Evolutionary conservation across 2,329 filamentous ascomycete species (phyloP), one percentile per base, ranked within the genome.

Genomic region (Fusarium secorum): DNA sequence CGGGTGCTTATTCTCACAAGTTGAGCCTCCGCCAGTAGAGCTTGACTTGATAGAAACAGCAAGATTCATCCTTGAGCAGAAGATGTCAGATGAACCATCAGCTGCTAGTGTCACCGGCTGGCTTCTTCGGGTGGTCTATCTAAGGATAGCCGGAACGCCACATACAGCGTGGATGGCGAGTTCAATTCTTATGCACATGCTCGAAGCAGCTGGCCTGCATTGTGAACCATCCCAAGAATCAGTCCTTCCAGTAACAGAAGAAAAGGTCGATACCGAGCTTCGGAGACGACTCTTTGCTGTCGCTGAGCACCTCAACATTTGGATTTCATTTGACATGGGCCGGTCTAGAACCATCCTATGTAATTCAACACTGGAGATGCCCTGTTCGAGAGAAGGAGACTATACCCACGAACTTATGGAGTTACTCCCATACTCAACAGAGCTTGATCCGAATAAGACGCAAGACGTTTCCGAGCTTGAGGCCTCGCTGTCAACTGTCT

Each of bases 321-420:
- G 87, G 87, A 85, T 85, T 30, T 88, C 86, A 1, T 89, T 88
- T 67, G 87, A 89, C 59, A 83, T 88, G 57, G 87, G 87, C 2
- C 83, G 85, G 0, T 87, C 86, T 0, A 81, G 86, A 14, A 85
- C 88, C 64, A 82, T 66, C 1, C 79, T 88, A 0, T 82, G 83
- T 36, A 83, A 83, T 22, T 82, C 84, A 14, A 83, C 82, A 1
- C 80, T 82, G 3, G 75, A 82, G 15, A 78, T 84, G 13, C 83
- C 84, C 0, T 75, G 78, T 0, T 74, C 78, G 1, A 76, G 78
- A 11, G 76, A 80, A 4, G 81, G 82, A 2, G 83, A 85, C 64
- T 80, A 78, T 54, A 84, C 85, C 0, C 76, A 77, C 8, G 85
- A 89, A 56, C 78, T 89, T 17, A 82, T 88, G 65, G 82, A 83